A percentile compares a stretch with the other conserved stretches of the same genome.
phyloP scores from a whole-genome alignment of 352 stramenopile genomes.

The Globisporangium camurandrum region DNA sequence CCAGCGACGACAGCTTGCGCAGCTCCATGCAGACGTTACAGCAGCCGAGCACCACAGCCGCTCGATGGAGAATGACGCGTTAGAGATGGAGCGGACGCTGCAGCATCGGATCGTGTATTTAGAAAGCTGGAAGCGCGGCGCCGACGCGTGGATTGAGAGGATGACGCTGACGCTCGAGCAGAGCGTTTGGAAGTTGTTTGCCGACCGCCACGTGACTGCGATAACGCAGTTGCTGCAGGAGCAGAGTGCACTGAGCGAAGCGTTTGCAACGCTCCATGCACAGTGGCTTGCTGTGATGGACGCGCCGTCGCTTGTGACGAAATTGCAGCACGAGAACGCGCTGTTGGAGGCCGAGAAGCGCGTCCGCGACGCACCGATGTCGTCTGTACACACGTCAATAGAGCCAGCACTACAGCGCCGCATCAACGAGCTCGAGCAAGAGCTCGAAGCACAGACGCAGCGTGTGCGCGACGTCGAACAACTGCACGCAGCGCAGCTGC shows the following conservation, averaged over 20 bases:
- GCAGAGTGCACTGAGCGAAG: constrained; percentile 31
- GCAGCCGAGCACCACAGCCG: constrained; percentile 21
- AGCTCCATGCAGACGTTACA: constrained; percentile 39
- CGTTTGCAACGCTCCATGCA: constrained; percentile 33
- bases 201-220: constrained; percentile 30
- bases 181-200: constrained; percentile 44
- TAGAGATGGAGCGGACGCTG: constrained; percentile 84
- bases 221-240: constrained; percentile 26
- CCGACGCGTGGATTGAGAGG: constrained; percentile 49
- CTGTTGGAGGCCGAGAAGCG: constrained; percentile 33
- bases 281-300: constrained; percentile 46
- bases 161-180: constrained; percentile 57
- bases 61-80: constrained; percentile 60
- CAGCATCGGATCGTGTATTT: constrained; percentile 88
- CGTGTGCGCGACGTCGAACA: constrained; percentile 46
- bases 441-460: constrained; percentile 30
- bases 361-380: constrained; percentile 4
- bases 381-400: background rate
- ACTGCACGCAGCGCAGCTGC: no score
- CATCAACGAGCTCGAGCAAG: constrained; percentile 41
- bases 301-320: constrained; percentile 33
- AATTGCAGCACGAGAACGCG: constrained; percentile 38
- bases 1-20: constrained; percentile 55
- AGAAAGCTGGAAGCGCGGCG: constrained; percentile 85
- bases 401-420: constrained; percentile 23